Percentiles rank a stretch among this genome's conserved stretches.
These are phyloP conservation scores for Pochonia chlamydosporia DNA, from an alignment of 2,329 filamentous ascomycete species.

Conservation along the genomic window DNA sequence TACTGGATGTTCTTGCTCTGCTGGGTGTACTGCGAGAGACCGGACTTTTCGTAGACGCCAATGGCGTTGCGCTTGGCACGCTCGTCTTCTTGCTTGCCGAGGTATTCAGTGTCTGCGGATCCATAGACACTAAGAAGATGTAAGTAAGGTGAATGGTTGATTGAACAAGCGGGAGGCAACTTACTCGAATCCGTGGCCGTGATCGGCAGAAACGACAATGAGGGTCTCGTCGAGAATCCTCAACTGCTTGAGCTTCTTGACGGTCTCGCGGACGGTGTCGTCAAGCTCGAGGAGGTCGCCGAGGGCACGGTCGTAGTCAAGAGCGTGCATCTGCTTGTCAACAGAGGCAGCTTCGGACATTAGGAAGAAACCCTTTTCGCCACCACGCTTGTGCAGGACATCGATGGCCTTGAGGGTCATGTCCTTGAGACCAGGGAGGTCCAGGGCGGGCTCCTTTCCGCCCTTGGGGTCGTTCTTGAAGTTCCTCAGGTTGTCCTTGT, in stretches of 20 bases:
- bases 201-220: conserved; percentile 77
- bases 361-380: conserved; percentile 73
- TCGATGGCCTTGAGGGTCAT: conserved; percentile 87
- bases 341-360: conserved; percentile 84
- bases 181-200: conserved; percentile 79
- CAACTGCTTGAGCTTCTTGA: conserved; percentile 61
- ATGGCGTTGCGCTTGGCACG: conserved; percentile 71
- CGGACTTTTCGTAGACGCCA: conserved; percentile 67
- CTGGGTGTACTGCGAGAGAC: conserved; percentile 68
- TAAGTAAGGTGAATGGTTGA: conserved; percentile 9
- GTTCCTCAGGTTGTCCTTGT: conserved; percentile 60
- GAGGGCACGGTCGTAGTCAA: conserved; percentile 81
- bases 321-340: conserved; percentile 83
- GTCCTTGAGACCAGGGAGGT: conserved; percentile 79
- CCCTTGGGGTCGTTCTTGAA: conserved; percentile 67
- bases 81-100: conserved; percentile 57
- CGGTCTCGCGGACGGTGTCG: conserved; percentile 71
- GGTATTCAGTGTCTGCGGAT: conserved; percentile 73
- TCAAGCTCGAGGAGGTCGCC: conserved; percentile 82
- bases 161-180: conserved; percentile 8
- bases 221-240: conserved; percentile 69
- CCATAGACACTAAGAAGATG: conserved; percentile 57
- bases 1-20: conserved; percentile 57
- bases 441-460: conserved; percentile 55
- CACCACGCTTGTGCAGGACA: conserved; percentile 61